These are phyloP conservation scores for Diaporthe sp. DNA, from an alignment of 2,329 filamentous ascomycete genomes.

Conservation along the genomic window DNA sequence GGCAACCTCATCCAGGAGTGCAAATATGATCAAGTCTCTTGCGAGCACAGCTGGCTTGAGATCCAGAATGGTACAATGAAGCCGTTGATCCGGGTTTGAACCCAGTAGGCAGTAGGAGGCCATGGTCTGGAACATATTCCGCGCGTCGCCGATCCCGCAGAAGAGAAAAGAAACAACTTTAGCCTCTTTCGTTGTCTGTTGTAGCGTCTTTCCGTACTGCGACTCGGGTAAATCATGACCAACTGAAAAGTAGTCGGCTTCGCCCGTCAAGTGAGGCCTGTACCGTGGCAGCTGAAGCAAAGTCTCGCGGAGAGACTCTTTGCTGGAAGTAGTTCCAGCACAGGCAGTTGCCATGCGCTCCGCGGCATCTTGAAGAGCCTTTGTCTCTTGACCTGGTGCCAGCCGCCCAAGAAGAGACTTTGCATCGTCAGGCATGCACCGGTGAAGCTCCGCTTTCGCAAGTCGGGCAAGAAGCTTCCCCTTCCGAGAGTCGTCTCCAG, in stretches of 20 bases:
- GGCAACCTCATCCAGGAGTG: neutral
- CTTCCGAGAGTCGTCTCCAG: neutral
- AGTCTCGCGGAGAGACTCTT: neutral
- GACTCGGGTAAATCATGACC: neutral
- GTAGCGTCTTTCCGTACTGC: neutral
- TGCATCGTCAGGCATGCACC: neutral
- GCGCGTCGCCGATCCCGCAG: neutral
- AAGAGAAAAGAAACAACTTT: neutral
- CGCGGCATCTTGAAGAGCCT: neutral
- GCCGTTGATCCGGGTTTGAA: neutral
- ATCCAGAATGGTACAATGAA: conserved; percentile 6
- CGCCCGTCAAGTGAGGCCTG: neutral
- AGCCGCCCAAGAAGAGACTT: neutral
- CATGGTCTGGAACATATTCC: neutral
- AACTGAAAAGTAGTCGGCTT: neutral
- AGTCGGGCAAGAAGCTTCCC: neutral
- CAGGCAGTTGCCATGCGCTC: neutral
- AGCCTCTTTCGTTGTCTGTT: neutral
- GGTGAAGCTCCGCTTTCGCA: neutral
- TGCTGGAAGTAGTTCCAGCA: neutral
- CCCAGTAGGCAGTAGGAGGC: neutral
- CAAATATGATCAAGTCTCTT: conserved; percentile 1
- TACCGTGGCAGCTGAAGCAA: neutral
- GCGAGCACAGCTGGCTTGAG: neutral
- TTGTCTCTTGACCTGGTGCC: neutral